Evolutionary conservation across 352 stramenopile genomes (phyloP), one percentile per base, ranked within the genome.

Genomic region (Phytophthora quininea): DNA sequence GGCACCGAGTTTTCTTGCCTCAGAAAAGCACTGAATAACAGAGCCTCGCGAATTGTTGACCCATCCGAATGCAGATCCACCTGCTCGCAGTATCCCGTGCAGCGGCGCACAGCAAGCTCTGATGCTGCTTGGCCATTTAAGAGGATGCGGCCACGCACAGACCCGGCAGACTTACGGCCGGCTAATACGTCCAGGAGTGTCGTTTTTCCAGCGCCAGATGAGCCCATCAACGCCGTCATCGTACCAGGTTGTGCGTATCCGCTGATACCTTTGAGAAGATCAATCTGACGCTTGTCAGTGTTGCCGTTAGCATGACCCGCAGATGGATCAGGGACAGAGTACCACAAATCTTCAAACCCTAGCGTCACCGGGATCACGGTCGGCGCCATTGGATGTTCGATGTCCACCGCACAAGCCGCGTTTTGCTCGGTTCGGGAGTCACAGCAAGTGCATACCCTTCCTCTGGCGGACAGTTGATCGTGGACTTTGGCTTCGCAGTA

Each of bases 171-270:
- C 73, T 98, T 98, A 54, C 93, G 77, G 29, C 93, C 71, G 3
- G 93, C 88, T 42, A 98, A 86, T 4, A 98, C 92, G 74, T 98
- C 92, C 61, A 97, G 88, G 3, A 98, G 73, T 11, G 94, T 98
- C 7, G 93, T 97, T 69, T 98, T 97, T 2, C 92, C 90, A 15
- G 88, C 80, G 47, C 86, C 84, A n/a, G 67, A 78, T 2, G 75
- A 74, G 3, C 84, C 82, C 76, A 90, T 89, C 12, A 91, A 62
- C 1, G 82, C 80, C 10, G 73, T 80, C 48, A 91, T 82, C 0
- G 59, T 74, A 0, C 80, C 82, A 4, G 82, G 82, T 0, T 54
- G 14, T 15, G 76, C 73, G 27, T 67, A 74, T 0, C 79, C 82
- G 11, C 47, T 73, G 31, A 92, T 57, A 6, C 67, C 58, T 56